Conservation (phyloP, 768 basidiomycete species). For the Tephrocybe rancida region DNA sequence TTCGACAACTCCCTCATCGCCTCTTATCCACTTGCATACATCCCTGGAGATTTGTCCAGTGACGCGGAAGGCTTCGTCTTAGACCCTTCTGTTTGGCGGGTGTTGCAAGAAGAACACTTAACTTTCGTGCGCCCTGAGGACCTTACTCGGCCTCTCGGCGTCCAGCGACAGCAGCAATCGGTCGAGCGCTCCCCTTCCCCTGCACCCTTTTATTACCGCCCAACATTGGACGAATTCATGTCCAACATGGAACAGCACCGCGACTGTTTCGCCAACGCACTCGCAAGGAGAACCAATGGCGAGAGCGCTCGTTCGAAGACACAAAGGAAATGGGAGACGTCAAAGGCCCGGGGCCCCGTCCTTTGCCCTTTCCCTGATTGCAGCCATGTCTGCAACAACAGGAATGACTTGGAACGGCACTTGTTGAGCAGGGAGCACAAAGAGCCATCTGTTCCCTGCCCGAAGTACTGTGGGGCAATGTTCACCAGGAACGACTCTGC, state of each 20-base stretch:
- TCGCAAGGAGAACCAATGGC: neutral
- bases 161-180: neutral
- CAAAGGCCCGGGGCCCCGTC: neutral
- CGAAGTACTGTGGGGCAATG: constrained; percentile 10
- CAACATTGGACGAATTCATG: constrained; percentile 15
- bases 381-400: constrained; percentile 6
- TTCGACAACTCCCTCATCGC: neutral
- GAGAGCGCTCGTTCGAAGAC: neutral
- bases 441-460: constrained; percentile 13
- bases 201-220: neutral
- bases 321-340: neutral
- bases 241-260: constrained; percentile 6
- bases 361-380: constrained; percentile 9
- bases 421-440: constrained; percentile 9
- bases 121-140: neutral
- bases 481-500: constrained; percentile 18
- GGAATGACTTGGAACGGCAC: constrained; percentile 13
- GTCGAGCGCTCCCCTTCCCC: neutral
- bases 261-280: neutral
- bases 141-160: neutral
- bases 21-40: neutral
- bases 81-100: neutral
- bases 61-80: neutral
- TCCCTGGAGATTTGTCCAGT: neutral
- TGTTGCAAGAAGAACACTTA: neutral